Conservation (phyloP, 345 rosid species). For the Rhizophora apiculata region DNA sequence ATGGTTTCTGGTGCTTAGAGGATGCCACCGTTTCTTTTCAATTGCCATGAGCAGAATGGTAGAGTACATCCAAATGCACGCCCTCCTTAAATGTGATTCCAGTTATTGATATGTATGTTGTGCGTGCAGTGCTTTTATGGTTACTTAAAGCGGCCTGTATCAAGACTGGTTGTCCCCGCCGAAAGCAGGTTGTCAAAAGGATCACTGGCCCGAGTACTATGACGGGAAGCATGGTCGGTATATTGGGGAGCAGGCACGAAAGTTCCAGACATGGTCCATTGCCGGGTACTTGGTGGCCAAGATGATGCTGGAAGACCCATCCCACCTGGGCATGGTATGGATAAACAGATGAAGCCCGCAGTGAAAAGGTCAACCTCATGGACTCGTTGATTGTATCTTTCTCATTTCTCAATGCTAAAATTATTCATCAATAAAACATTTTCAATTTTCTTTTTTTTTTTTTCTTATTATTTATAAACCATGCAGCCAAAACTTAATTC, state of each 20-base stretch:
- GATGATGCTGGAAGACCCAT: conserved; percentile 13
- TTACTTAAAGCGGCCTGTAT: conserved; percentile 10
- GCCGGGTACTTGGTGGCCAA: conserved; percentile 15
- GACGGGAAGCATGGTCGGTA: conserved; percentile 9
- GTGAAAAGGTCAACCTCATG: conserved; percentile 13
- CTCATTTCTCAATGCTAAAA: no score
- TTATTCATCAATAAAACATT: no score
- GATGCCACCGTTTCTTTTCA: no score
- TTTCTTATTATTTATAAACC: no score
- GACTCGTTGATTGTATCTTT: neutral
- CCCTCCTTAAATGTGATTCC: no score
- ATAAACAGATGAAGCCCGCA: conserved; percentile 2
- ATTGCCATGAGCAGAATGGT: no score
- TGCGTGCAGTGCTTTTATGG: conserved; percentile 12
- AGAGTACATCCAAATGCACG: no score
- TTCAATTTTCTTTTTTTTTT: no score
- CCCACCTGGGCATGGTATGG: conserved; percentile 15
- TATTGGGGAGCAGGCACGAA: conserved; percentile 10
- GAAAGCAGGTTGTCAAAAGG: conserved; percentile 11
- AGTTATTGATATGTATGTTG: no score
- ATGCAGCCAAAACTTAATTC: no score
- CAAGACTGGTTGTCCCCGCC: conserved; percentile 8
- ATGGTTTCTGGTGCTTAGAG: no score
- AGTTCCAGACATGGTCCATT: conserved; percentile 14
- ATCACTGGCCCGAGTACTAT: conserved; percentile 18